A percentile compares a stretch with the other conserved stretches of the same genome.
phyloP scores from a whole-genome alignment of 78 protist genomes.

The Dictyostelium intermedium region DNA sequence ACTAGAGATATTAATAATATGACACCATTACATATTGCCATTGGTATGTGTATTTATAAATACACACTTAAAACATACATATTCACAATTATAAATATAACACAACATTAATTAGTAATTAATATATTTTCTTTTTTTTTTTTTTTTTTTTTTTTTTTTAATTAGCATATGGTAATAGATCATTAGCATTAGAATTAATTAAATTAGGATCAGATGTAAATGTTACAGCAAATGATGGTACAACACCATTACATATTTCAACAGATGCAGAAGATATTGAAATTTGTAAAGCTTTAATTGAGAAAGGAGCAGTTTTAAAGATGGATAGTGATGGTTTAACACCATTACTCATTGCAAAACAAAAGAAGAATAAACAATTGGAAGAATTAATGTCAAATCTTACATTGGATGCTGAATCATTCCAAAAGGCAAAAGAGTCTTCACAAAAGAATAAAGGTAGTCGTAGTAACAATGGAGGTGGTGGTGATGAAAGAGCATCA shows the following conservation, averaged over 20 bases:
- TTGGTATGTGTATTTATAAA: constrained; percentile 19
- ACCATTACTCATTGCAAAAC: constrained; percentile 31
- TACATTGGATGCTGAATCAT: constrained; percentile 37
- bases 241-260: constrained; percentile 63
- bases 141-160: not conserved
- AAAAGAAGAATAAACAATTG: constrained; percentile 47
- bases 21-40: constrained; percentile 69
- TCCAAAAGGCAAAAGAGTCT: not conserved
- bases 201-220: constrained; percentile 62
- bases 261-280: constrained; percentile 18
- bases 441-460: not conserved
- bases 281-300: constrained; percentile 31
- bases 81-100: no score
- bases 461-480: not conserved
- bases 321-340: constrained; percentile 51
- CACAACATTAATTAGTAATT: not conserved
- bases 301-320: constrained; percentile 42
- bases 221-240: constrained; percentile 44
- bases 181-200: constrained; percentile 39
- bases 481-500: constrained; percentile 13
- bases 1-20: constrained; percentile 41
- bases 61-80: no score
- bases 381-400: constrained; percentile 8
- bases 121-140: not conserved
- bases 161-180: constrained; percentile 50